phyloP scores from a whole-genome alignment of 2,329 filamentous ascomycete genomes.

The Eurotiales sp. region DNA sequence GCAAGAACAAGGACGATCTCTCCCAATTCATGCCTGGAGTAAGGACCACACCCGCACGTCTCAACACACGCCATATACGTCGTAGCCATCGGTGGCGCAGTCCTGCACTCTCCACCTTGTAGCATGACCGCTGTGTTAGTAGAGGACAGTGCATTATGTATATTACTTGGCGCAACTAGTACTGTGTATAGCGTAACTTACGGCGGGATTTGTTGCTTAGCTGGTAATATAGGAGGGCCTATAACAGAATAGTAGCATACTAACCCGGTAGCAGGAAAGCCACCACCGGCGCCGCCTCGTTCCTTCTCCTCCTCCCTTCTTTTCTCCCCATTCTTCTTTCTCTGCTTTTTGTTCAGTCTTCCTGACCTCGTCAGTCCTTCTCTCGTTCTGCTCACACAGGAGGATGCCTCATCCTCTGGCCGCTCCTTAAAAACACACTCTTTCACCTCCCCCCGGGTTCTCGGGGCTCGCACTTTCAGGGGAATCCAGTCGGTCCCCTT shows the following conservation, averaged over 20 bases:
- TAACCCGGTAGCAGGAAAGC: background rate
- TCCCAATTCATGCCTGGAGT: background rate
- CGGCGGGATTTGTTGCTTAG: too few species aligned
- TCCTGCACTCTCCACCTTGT: background rate
- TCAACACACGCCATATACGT: too few species aligned
- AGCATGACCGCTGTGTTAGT: too few species aligned
- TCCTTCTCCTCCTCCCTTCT: background rate
- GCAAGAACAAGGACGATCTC: too few species aligned
- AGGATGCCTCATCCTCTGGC: slow-evolving; percentile 3
- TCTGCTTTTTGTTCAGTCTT: background rate
- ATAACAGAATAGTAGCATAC: too few species aligned
- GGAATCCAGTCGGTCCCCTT: background rate
- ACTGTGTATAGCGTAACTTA: background rate
- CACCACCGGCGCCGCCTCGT: too few species aligned
- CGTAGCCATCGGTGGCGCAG: background rate
- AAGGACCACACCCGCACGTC: background rate
- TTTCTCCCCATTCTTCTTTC: slow-evolving; percentile 2
- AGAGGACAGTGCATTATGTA: too few species aligned
- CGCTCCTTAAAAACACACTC: slow-evolving; percentile 12
- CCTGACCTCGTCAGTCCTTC: background rate
- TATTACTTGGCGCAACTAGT: background rate
- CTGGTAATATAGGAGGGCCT: too few species aligned
- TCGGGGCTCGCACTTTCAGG: slow-evolving; percentile 4
- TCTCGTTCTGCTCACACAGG: background rate
- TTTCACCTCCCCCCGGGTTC: background rate